Conservation (phyloP, 768 basidiomycete species). For the Pleurotus sapidus region DNA sequence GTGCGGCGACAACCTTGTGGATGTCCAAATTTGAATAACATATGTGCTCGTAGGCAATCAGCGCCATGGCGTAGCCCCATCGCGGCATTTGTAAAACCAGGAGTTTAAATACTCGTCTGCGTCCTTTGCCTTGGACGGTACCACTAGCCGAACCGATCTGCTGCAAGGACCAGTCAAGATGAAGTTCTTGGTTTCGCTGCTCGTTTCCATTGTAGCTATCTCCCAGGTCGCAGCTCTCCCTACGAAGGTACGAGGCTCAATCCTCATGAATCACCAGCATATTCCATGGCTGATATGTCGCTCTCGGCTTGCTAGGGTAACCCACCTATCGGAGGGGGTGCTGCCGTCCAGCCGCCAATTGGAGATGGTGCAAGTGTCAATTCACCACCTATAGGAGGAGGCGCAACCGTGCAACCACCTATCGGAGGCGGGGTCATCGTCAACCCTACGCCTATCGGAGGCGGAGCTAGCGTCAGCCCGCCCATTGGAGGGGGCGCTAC, state of each 20-base stretch:
- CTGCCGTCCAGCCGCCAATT: background rate
- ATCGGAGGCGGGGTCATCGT: background rate
- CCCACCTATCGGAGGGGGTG: background rate
- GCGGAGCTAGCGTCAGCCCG: background rate
- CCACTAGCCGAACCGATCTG: no score
- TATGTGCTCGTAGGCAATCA: no score
- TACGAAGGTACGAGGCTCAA: background rate
- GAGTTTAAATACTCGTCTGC: no score
- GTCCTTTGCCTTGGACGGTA: no score
- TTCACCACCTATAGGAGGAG: background rate
- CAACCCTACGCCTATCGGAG: no score
- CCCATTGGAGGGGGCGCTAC: background rate
- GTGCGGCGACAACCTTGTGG: no score
- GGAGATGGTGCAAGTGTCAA: background rate
- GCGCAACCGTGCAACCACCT: background rate
- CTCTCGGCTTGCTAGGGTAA: background rate
- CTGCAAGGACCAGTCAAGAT: background rate
- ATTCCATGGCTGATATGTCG: no score
- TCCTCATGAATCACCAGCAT: no score
- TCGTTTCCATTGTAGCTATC: background rate
- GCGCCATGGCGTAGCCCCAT: no score
- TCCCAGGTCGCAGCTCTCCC: background rate
- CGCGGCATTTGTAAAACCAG: no score
- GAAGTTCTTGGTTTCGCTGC: background rate
- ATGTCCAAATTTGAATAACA: no score